Evolutionary conservation across 2,329 filamentous ascomycete genomes (phyloP).

Genomic region (Xylaria hypoxylon): DNA sequence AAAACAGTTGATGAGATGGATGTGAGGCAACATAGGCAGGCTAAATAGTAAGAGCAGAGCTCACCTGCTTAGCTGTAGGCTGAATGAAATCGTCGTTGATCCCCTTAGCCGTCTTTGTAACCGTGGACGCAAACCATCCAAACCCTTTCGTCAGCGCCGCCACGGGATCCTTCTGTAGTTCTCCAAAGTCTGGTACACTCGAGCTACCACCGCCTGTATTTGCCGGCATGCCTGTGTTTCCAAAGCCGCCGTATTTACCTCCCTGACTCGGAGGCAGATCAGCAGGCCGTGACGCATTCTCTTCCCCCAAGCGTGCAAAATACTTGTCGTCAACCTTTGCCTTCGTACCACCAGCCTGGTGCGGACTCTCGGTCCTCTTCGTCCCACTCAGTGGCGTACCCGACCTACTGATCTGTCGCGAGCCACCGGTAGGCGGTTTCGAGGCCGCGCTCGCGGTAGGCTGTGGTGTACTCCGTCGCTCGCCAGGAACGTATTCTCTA

Average conservation of each 20-base stretch:
- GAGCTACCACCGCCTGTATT: conserved; percentile 56
- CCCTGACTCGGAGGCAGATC: conserved; percentile 87
- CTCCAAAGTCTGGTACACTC: conserved; percentile 76
- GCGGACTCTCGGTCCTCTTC: conserved; percentile 57
- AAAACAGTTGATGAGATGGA: neutral
- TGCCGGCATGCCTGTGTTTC: conserved; percentile 74
- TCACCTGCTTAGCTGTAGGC: conserved; percentile 88
- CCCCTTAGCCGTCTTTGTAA: conserved; percentile 89
- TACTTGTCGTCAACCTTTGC: conserved; percentile 84
- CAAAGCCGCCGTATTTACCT: conserved; percentile 92
- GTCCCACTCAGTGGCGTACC: conserved; percentile 55
- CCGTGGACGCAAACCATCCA: conserved; percentile 90
- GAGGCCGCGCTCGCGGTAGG: conserved; percentile 49
- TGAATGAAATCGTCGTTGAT: conserved; percentile 93
- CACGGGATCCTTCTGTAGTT: conserved; percentile 91
- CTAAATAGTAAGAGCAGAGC: conserved; percentile 47
- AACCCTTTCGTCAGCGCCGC: conserved; percentile 91
- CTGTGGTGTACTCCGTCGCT: conserved; percentile 63
- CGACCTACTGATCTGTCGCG: conserved; percentile 50
- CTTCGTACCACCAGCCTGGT: conserved; percentile 57
- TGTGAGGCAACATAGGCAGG: neutral
- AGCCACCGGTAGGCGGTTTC: conserved; percentile 51
- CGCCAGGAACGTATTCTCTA: conserved; percentile 81
- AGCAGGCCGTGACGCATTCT: conserved; percentile 81
- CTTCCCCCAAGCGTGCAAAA: conserved; percentile 85